Base-by-base conservation (phyloP, 805 yeast species). In the Candida sonorensis region DNA sequence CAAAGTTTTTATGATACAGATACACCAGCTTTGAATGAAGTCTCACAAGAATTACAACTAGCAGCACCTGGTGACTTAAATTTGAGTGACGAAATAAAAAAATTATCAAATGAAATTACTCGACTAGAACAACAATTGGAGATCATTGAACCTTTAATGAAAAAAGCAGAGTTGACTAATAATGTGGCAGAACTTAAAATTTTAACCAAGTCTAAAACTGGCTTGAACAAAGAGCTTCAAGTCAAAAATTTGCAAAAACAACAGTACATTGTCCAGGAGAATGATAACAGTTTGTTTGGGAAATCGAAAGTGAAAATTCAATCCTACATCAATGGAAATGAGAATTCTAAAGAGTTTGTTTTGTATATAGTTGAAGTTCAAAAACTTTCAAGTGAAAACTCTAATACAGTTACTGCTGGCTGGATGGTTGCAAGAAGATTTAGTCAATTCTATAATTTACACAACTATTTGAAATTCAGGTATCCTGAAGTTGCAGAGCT, bases 351-450 rank as follows among this genome's bases (percentile, higher is more conserved):
- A 32, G 83, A 75, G 26, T 81, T 72, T 39, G 74, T 76, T 4
- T 61, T 82, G 30, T 88, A 88, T 55, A 69, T 85, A 18, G 79
- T 90, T 19, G 86, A 80, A 45, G 84, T 90, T 4, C 78, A 76
- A 33, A 79, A 77, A 51, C 60, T 48, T 8, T 46, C 53, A 1
- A 38, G 36, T 1, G 49, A 49, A 8, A 45, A 51, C 32, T 36
- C 42, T 5, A 36, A 71, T 3, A 51, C 60, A 7, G 66, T 68
- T 5, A 62, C 72, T 2, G 85, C 88, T 0, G 81, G 85, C 0
- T 90, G 97, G 97, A 75, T 84, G 33, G 82, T 87, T n/a, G 90
- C 95, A 0, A 62, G 96, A 44, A 64, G 97, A 36, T 88, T 77
- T 50, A 83, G 83, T 45, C 96, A 90, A 50, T 88, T 88, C 53